Percentiles rank a stretch among this genome's conserved stretches.
These are phyloP conservation scores for Microstroma glucosiphilum DNA, from an alignment of 1,284 basidiomycete genomes.

Conservation along the genomic window DNA sequence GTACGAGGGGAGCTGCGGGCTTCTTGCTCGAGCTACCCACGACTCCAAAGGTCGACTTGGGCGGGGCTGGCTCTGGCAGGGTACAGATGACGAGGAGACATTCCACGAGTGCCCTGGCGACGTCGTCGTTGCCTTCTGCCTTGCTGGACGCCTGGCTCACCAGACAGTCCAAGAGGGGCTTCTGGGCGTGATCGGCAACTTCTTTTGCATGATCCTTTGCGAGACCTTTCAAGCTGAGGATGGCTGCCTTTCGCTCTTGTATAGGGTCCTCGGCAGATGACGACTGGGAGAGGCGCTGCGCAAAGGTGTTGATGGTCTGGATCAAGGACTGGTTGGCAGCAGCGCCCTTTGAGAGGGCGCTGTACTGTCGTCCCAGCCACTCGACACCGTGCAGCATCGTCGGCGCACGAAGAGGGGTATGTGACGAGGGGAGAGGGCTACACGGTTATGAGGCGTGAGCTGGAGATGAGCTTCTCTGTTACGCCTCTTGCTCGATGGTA, in stretches of 20 bases:
- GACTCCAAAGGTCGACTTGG: slow-evolving; percentile 3
- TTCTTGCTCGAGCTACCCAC: neutral
- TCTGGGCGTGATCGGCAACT: slow-evolving; percentile 35
- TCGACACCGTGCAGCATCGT: slow-evolving; percentile 47
- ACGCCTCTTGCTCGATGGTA: too few relatives aligned
- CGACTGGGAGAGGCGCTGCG: slow-evolving; percentile 63
- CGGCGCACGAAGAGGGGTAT: too few relatives aligned
- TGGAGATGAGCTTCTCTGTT: too few relatives aligned
- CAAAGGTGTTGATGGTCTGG: slow-evolving; percentile 78
- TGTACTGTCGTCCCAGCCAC: slow-evolving; percentile 46
- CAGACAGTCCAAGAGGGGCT: slow-evolving; percentile 29
- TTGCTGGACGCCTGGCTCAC: slow-evolving; percentile 22
- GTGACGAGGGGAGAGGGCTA: too few relatives aligned
- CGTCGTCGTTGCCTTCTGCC: slow-evolving; percentile 29
- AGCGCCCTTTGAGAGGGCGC: slow-evolving; percentile 38
- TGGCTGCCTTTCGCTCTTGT: slow-evolving; percentile 79
- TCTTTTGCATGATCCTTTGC: slow-evolving; percentile 76
- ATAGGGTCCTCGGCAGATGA: slow-evolving; percentile 62
- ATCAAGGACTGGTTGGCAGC: slow-evolving; percentile 63
- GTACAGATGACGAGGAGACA: slow-evolving; percentile 41
- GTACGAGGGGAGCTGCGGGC: slow-evolving; percentile 5
- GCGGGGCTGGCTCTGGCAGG: slow-evolving; percentile 16
- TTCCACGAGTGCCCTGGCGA: slow-evolving; percentile 33
- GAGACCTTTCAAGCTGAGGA: slow-evolving; percentile 85
- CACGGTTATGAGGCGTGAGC: too few relatives aligned